Evolutionary conservation across 768 basidiomycete genomes (phyloP), one percentile per base, ranked within the genome.

Genomic region (Boletus tomentosulus): DNA sequence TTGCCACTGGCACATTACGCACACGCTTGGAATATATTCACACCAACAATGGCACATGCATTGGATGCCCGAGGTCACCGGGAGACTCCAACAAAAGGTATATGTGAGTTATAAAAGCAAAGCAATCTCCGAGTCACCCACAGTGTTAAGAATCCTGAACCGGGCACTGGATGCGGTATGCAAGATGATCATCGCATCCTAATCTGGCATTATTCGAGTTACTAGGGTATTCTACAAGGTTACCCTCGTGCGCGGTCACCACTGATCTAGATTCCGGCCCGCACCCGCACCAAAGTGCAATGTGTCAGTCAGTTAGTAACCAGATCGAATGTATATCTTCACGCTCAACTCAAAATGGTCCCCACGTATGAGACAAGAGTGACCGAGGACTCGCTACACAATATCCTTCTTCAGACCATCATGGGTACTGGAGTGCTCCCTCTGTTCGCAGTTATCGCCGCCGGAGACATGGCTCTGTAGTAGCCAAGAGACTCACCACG

Each of bases 401-500:
- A 43, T 47, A 24, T 39, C 46, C 46, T 33, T 47, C 44, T 33
- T 47, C 44, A 51, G 55, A 46, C 51, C 55, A 51, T 31, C 53
- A 63, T 71, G 65, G 49, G 33, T 9, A 19, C 54, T 19, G 11
- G 24, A 11, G 13, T 45, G 38, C 35, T 9, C 4, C 64, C 64
- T 55, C 68, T 62, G 31, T 66, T 84, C 50, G 78, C 77, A 30
- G 68, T 84, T 22, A 68, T 85, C 54, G 76, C 81, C 33, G 75
- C 81, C 9, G 83, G 83, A 16, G 76, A 74, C 3, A 86, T 84
- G 85, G 83, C 27, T 70, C 81, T 6, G 83, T 73, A 19, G 77
- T 86, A 30, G 83, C 74, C 16, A 73, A 66, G 31, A 75, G 73
- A 27, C 71, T 85, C 34, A 72, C 73, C 2, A 60, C 19, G 19